Evolutionary conservation across 768 basidiomycete species (phyloP).

Genomic region (Amanita phalloides): DNA sequence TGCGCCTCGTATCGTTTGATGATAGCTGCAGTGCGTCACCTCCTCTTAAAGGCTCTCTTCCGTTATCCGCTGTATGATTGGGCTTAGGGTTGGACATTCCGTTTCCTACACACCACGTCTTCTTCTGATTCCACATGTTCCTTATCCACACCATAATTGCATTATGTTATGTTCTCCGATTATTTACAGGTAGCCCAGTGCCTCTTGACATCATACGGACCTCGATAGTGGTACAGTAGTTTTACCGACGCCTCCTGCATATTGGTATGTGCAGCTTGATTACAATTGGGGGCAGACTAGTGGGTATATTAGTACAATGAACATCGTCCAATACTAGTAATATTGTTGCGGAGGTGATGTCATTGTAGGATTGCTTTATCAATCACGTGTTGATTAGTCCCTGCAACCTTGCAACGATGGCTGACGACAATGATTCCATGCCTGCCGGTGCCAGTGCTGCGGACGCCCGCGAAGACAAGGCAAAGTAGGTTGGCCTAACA

Average conservation of each 20-base stretch:
- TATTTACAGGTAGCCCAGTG: neutral
- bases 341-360: neutral
- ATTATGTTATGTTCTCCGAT: conserved; percentile 1
- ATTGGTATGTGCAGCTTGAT: neutral
- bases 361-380: neutral
- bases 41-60: neutral
- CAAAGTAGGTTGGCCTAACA: neutral
- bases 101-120: neutral
- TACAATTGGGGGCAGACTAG: neutral
- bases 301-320: neutral
- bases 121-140: neutral
- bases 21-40: neutral
- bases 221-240: conserved; percentile 2
- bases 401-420: neutral
- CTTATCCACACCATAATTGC: conserved; percentile 5
- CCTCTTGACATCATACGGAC: neutral
- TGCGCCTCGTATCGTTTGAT: neutral
- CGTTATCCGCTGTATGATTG: neutral
- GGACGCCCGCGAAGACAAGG: neutral
- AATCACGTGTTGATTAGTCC: conserved; percentile 3
- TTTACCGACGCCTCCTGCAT: neutral
- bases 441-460: neutral
- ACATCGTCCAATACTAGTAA: neutral
- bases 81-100: neutral
- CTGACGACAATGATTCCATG: neutral